Conservation (phyloP, 371 early-diverging fungal species). For the Rhizomucor pusillus region DNA sequence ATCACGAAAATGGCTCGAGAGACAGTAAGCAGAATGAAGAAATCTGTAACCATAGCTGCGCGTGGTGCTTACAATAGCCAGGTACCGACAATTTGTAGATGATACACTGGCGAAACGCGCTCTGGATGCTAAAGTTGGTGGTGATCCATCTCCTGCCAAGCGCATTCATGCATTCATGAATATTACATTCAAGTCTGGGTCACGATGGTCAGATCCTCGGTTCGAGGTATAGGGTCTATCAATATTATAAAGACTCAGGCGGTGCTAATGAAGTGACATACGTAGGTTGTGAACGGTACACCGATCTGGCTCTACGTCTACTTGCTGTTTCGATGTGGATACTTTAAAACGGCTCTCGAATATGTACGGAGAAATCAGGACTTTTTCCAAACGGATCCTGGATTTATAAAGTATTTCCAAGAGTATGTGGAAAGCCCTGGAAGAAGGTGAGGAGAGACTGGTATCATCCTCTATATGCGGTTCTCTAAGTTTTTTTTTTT, state of each 20-base stretch:
- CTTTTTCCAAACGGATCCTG: conserved; percentile 51
- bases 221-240: conserved; percentile 41
- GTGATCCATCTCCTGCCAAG: conserved; percentile 61
- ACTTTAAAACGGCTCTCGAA: conserved; percentile 58
- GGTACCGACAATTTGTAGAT: conserved; percentile 1
- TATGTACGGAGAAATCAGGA: conserved; percentile 58
- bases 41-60: not conserved
- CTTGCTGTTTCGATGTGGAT: conserved; percentile 74
- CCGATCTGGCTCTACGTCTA: conserved; percentile 88
- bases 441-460: conserved; percentile 12
- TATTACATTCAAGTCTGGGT: conserved; percentile 52
- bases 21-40: conserved; percentile 11
- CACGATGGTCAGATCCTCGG: conserved; percentile 45
- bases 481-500: not conserved
- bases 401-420: conserved; percentile 63
- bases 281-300: conserved; percentile 51
- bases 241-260: not conserved
- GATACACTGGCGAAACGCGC: conserved; percentile 32
- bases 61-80: not conserved
- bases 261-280: not conserved
- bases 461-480: not conserved
- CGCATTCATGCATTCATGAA: conserved; percentile 69
- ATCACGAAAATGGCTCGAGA: conserved; percentile 15
- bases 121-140: conserved; percentile 66
- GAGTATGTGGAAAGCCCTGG: conserved; percentile 59